Evolutionary conservation across 169 alveolate genomes (phyloP), one percentile per base, ranked within the genome.

Genomic region (Cryptosporidium baileyi): DNA sequence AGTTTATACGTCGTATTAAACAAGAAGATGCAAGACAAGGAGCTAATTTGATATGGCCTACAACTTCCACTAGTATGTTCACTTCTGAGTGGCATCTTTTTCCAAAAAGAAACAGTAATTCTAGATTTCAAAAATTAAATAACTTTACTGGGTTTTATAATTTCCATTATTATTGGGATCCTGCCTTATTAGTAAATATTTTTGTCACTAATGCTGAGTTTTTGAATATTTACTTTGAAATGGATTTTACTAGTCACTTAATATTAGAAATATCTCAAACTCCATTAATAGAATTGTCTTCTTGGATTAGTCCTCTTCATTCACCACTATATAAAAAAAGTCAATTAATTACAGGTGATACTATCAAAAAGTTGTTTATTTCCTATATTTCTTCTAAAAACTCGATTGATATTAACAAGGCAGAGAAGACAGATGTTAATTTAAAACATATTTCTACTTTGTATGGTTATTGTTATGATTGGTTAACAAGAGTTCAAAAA

Each of bases 81-180:
- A 51, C 81, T 9, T 38, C 61, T 0, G 81, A 65, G 5, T 65
- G 81, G 81, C 60, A 51, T 32, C 28, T 47, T 24, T 13, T 65
- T 9, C 47, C 81, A 4, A 32, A 62, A 26, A 4, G 0, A 61
- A 38, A 32, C 1, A n/a, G 17, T 28, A 0, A 45, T 36, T n/a
- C 19, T n/a, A 15, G 41, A 34, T 17, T 19, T n/a, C 22, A 32
- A 44, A 65, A 65, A 47, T 11, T 22, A 6, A 65, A 65, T 17
- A 36, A 17, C 19, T 52, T 52, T 36, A 43, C 38, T 22, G 85
- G 85, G 7, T 51, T 36, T 74, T 74, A 74, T n/a, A 41, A 74
- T 8, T 54, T 26, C 36, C 40, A 26, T 30, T 32, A 74, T 19
- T 74, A 52, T n/a, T 74, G 85, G 85, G 85, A 74, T 47, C 85